phyloP scores from a whole-genome alignment of 306 rosid genomes.

The Gynostemma pentaphyllum region DNA sequence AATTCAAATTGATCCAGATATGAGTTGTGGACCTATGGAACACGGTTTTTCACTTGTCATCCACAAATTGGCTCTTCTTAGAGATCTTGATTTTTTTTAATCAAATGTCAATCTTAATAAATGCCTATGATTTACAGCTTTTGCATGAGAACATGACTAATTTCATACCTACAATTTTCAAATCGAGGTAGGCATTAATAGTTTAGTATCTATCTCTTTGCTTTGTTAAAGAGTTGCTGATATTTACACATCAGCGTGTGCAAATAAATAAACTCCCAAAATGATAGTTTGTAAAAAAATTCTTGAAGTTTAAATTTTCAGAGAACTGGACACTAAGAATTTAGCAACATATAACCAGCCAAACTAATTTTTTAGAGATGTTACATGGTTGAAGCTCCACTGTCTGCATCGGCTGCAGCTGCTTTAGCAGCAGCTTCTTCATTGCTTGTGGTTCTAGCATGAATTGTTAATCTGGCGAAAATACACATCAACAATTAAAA shows the following conservation, averaged over 20 bases:
- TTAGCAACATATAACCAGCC: slow-evolving; percentile 9
- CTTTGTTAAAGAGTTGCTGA: background rate
- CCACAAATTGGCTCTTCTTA: background rate
- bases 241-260: background rate
- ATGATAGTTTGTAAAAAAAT: background rate
- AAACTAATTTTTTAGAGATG: slow-evolving; percentile 12
- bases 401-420: slow-evolving; percentile 54
- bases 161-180: background rate
- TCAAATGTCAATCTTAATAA: background rate
- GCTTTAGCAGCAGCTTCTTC: slow-evolving; percentile 71
- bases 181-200: background rate
- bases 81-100: background rate
- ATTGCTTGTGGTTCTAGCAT: slow-evolving; percentile 33
- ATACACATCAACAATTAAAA: background rate
- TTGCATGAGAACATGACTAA: background rate
- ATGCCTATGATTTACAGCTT: background rate
- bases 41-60: background rate
- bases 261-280: background rate
- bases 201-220: background rate
- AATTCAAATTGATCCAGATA: background rate
- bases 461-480: slow-evolving; percentile 34
- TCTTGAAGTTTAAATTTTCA: background rate
- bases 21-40: background rate
- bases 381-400: slow-evolving; percentile 78
- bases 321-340: background rate